A percentile compares a stretch with the other conserved stretches of the same genome.
Conservation (phyloP, 768 basidiomycete genomes). For the Amanita brunnescens region DNA sequence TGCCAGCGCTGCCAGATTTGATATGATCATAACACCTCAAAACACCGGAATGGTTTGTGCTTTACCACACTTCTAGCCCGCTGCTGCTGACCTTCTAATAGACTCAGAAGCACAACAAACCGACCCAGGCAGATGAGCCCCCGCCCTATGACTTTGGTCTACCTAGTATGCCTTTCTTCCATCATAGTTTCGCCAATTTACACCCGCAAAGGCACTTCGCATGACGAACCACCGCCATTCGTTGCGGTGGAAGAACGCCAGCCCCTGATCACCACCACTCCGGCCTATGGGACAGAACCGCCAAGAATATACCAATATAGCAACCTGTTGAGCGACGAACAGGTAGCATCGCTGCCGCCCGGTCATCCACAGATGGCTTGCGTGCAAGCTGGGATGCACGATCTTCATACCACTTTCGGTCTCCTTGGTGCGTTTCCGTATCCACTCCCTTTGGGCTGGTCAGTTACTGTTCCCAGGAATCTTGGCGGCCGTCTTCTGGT, state of each 20-base stretch:
- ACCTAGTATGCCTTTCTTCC: not conserved
- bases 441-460: constrained; percentile 1
- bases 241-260: not conserved
- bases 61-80: not conserved
- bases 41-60: not conserved
- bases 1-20: no score
- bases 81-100: not conserved
- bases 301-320: constrained; percentile 62
- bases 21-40: not conserved
- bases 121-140: not conserved
- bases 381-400: constrained; percentile 67
- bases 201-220: not conserved
- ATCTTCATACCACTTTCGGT: constrained; percentile 55
- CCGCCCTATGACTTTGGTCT: not conserved
- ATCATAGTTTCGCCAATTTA: not conserved
- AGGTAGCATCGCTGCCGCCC: constrained; percentile 61
- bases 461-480: constrained; percentile 38
- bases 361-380: constrained; percentile 81
- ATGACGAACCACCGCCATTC: not conserved
- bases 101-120: not conserved
- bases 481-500: constrained; percentile 80
- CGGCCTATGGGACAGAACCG: constrained; percentile 23
- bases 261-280: not conserved
- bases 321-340: constrained; percentile 51
- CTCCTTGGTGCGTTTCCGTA: constrained; percentile 45